Evolutionary conservation across 2,329 filamentous ascomycete genomes (phyloP).

Genomic region (Fusarium virguliforme): DNA sequence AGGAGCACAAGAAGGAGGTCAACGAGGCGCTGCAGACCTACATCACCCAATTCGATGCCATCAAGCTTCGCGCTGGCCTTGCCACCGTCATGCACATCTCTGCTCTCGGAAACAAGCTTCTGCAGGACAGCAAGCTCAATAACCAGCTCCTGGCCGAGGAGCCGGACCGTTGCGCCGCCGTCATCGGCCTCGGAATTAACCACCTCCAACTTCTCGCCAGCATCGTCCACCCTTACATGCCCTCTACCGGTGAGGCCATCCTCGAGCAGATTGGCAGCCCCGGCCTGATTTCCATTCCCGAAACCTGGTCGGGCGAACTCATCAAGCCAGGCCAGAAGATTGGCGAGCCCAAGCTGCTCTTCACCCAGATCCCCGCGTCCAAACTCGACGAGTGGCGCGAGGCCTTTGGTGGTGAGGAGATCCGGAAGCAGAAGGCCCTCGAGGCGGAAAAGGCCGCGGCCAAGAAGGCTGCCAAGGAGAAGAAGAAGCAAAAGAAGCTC

Average conservation of each 20-base stretch:
- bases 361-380: slow-evolving; percentile 85
- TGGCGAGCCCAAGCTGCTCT: slow-evolving; percentile 84
- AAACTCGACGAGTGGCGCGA: slow-evolving; percentile 89
- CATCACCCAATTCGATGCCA: slow-evolving; percentile 77
- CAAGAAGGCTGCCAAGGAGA: slow-evolving; percentile 67
- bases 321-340: slow-evolving; percentile 84
- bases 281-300: slow-evolving; percentile 71
- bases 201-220: slow-evolving; percentile 86
- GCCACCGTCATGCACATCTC: slow-evolving; percentile 78
- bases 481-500: slow-evolving; percentile 64
- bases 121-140: slow-evolving; percentile 69
- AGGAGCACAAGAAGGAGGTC: slow-evolving; percentile 73
- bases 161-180: slow-evolving; percentile 68
- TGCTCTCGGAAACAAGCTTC: slow-evolving; percentile 66
- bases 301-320: slow-evolving; percentile 74
- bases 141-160: slow-evolving; percentile 70
- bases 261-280: slow-evolving; percentile 79
- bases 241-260: slow-evolving; percentile 82
- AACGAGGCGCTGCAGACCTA: slow-evolving; percentile 79
- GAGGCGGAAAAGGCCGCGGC: slow-evolving; percentile 66
- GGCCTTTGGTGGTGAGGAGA: slow-evolving; percentile 76
- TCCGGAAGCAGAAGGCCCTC: slow-evolving; percentile 79
- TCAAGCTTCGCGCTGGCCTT: slow-evolving; percentile 79
- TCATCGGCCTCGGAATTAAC: slow-evolving; percentile 87
- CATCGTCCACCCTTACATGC: slow-evolving; percentile 88